These are phyloP conservation scores for Sarocladiaceae sp. DNA, from an alignment of 2,329 filamentous ascomycete genomes.

Conservation along the genomic window DNA sequence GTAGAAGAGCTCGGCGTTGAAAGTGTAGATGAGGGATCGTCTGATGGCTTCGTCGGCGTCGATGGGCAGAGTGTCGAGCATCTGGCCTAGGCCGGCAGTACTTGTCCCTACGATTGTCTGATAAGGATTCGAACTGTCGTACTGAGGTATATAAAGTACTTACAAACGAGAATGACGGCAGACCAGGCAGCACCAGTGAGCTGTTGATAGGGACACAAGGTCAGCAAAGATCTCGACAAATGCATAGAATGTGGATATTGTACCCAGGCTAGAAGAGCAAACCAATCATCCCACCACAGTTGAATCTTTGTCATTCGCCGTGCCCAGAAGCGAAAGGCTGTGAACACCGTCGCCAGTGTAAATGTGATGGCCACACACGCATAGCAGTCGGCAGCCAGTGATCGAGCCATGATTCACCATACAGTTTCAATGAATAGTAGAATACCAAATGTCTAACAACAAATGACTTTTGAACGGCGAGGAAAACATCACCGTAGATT, in stretches of 20 bases:
- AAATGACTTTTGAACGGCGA: no score
- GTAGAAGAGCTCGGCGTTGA: constrained; percentile 21
- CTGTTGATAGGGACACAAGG: background rate
- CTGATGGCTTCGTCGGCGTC: background rate
- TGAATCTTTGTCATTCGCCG: background rate
- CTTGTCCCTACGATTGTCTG: background rate
- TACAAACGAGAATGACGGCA: background rate
- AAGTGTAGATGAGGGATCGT: constrained; percentile 5
- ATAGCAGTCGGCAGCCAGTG: constrained; percentile 1
- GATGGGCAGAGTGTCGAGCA: background rate
- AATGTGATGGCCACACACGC: constrained; percentile 2
- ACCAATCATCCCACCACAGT: background rate
- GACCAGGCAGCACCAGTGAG: background rate
- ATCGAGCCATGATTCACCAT: background rate
- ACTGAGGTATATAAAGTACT: background rate
- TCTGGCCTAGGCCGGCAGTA: background rate
- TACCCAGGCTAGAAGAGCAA: background rate
- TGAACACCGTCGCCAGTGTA: background rate
- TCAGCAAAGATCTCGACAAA: constrained; percentile 1
- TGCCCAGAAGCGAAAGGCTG: constrained; percentile 1
- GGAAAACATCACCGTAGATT: no score
- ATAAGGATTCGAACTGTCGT: background rate
- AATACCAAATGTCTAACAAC: no score
- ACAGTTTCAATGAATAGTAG: no score
- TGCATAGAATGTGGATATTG: background rate